Conservation (phyloP, 2,329 filamentous ascomycete species). For the Phialophora tarda region DNA sequence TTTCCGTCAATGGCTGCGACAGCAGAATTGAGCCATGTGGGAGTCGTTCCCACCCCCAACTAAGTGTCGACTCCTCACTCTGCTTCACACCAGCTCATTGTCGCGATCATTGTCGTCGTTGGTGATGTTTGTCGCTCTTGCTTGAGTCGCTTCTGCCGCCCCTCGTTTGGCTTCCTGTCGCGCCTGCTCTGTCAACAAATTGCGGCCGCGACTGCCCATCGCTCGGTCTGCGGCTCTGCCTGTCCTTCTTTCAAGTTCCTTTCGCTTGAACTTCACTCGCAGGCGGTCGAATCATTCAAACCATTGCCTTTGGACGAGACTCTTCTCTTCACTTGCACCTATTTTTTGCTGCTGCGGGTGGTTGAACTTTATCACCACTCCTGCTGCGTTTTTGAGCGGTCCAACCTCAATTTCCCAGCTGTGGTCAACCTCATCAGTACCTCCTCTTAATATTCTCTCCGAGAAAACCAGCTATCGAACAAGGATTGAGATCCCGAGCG, state of each 20-base stretch:
- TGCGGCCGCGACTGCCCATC: conserved; percentile 17
- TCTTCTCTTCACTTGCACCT: conserved; percentile 26
- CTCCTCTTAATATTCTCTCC: conserved; percentile 1
- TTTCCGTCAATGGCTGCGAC: conserved; percentile 3
- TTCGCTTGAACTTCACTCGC: conserved; percentile 18
- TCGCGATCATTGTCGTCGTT: conserved; percentile 12
- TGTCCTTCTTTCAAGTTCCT: conserved; percentile 15
- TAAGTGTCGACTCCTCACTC: conserved; percentile 2
- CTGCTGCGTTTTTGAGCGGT: neutral
- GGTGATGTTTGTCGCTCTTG: conserved; percentile 22
- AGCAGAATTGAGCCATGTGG: conserved; percentile 10
- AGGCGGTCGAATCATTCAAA: conserved; percentile 11
- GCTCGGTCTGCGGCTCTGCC: conserved; percentile 6
- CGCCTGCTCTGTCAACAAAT: conserved; percentile 17
- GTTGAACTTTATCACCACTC: conserved; percentile 6
- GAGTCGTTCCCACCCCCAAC: neutral
- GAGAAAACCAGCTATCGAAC: neutral
- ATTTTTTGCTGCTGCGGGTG: conserved; percentile 22
- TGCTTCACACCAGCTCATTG: neutral
- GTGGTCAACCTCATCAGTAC: conserved; percentile 12
- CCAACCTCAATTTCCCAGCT: neutral
- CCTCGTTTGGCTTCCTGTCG: conserved; percentile 17
- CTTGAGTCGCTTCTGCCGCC: conserved; percentile 15
- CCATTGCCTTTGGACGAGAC: conserved; percentile 15
- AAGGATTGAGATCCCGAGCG: neutral